Evolutionary conservation across 1,284 basidiomycete genomes (phyloP), one percentile per base, ranked within the genome.

Genomic region (Apiotrichum gracile): DNA sequence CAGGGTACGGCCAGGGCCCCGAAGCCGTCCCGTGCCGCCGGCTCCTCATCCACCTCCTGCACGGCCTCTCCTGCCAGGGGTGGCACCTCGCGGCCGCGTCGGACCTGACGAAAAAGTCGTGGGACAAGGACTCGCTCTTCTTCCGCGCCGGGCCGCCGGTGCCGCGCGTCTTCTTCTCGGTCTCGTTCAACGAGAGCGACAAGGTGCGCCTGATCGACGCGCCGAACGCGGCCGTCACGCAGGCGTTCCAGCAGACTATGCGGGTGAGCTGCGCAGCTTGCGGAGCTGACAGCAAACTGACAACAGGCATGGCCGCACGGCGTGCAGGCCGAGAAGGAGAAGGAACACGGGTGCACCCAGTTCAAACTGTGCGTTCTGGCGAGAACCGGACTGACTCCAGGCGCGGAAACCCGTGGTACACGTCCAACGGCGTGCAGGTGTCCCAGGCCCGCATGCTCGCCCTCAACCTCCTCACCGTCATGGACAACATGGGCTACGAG

Each of bases 141-240:
- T 66, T 73, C 57, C 63, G 61, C 35, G 52, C 61, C 1, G 68
- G 66, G 5, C 61, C 62, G 21, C 60, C 65, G 3, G 25, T 51
- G 3, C 60, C 64, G 49, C 57, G 65, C 25, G 61, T 56, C 33
- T 66, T 67, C 59, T 73, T 72, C 52, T 35, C 60, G 14, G 51
- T 73, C 3, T 57, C 58, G 7, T 71, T 73, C 55, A 69, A 72
- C 49, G 66, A 69, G 53, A 49, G 34, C 7, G 70, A 73, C 49
- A 72, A 71, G 62, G 58, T 73, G 24, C 60, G 71, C n/a, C 51
- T 73, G 19, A 72, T 73, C 19, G 71, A 73, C 51, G 50, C 63
- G 33, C 70, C 71, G 3, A 59, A 63, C 45, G 58, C 54, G 3
- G 38, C 33, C 12, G 52, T 65, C 16, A 61, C 54, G 47, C 37